A percentile compares a stretch with the other conserved stretches of the same genome.
phyloP scores from a whole-genome alignment of 2,329 filamentous ascomycete genomes.

The Xylaria sp. region DNA sequence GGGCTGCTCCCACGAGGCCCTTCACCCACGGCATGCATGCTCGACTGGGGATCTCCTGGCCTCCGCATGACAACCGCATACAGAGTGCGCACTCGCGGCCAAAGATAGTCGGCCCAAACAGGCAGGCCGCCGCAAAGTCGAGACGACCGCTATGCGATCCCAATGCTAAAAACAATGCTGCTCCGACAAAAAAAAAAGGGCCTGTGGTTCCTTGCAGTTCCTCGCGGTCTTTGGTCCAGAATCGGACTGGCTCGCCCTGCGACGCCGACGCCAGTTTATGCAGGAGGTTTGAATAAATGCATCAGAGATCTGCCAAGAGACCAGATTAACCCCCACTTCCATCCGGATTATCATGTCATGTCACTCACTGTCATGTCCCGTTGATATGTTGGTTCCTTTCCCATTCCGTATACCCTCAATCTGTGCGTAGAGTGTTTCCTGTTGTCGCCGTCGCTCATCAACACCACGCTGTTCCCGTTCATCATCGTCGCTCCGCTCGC shows the following conservation, averaged over 20 bases:
- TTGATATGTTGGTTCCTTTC: slow-evolving; percentile 23
- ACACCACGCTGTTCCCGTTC: not conserved
- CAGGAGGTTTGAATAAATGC: slow-evolving; percentile 25
- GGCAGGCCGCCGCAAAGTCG: too few relatives aligned
- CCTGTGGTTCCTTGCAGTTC: slow-evolving; percentile 10
- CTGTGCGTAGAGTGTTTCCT: slow-evolving; percentile 3
- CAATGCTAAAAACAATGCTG: too few relatives aligned
- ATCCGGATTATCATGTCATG: not conserved
- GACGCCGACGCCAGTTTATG: slow-evolving; percentile 30
- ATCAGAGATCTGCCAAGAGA: slow-evolving; percentile 38
- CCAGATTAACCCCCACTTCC: slow-evolving; percentile 24
- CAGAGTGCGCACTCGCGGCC: not conserved
- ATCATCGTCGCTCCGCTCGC: slow-evolving; percentile 15
- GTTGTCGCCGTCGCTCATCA: slow-evolving; percentile 5
- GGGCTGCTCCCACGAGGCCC: not conserved
- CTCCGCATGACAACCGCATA: not conserved
- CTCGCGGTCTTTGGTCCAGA: slow-evolving; percentile 6
- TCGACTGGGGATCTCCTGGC: not conserved
- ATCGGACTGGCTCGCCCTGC: slow-evolving; percentile 20
- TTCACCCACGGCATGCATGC: not conserved
- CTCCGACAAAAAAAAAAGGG: too few relatives aligned
- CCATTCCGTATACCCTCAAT: slow-evolving; percentile 27
- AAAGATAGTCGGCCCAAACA: not conserved
- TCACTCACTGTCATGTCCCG: not conserved
- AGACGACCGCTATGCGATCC: too few relatives aligned